Conservation (phyloP, 345 rosid genomes). For the Citrus cavaleriei region DNA sequence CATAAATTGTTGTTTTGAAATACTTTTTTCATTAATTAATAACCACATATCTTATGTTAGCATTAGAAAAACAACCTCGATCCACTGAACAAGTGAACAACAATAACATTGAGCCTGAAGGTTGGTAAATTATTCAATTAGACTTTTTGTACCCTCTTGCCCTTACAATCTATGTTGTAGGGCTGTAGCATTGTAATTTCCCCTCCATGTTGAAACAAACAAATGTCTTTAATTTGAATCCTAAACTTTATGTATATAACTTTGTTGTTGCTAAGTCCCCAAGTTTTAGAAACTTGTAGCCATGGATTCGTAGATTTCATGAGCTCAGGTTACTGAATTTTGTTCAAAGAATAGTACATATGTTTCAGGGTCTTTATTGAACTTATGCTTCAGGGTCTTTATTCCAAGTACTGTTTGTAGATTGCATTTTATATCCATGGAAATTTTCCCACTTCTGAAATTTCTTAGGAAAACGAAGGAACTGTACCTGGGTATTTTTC, state of each 20-base stretch:
- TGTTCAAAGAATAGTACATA: neutral
- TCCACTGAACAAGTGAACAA: neutral
- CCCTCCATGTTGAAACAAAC: neutral
- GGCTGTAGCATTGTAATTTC: neutral
- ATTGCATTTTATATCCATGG: neutral
- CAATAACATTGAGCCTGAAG: neutral
- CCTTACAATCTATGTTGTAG: too few relatives aligned
- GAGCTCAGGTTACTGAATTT: neutral
- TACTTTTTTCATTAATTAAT: too few relatives aligned
- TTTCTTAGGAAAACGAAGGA: neutral
- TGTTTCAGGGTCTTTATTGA: neutral
- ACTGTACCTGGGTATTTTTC: neutral
- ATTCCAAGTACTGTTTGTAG: neutral
- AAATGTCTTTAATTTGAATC: neutral
- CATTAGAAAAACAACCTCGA: neutral
- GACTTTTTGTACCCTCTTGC: neutral
- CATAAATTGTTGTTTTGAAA: too few relatives aligned
- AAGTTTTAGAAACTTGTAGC: neutral
- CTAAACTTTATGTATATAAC: too few relatives aligned
- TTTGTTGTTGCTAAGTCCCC: neutral
- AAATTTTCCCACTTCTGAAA: neutral
- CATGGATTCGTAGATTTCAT: neutral
- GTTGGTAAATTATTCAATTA: neutral
- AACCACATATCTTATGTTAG: too few relatives aligned
- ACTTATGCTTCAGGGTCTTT: neutral